Evolutionary conservation across 495 filamentous ascomycete genomes (phyloP), one percentile per base, ranked within the genome.

Genomic region (Aspergillus hancockii): DNA sequence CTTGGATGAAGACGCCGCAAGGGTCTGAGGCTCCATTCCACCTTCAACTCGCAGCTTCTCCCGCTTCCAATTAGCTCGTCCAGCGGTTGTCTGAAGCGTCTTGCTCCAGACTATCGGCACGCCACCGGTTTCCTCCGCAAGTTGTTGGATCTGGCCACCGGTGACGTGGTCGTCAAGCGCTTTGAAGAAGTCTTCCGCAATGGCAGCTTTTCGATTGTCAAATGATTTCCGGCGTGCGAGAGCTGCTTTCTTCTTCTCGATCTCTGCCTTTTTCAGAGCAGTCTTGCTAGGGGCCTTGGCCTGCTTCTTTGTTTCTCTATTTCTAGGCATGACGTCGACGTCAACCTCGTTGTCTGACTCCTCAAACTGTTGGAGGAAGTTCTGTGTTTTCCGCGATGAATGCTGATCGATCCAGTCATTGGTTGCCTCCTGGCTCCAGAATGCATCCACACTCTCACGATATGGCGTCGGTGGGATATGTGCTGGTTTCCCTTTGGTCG

Each of bases 381-480:
- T 58, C 21, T 74, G 63, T 9, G 69, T 43, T 60, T 91, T 91
- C 31, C 76, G 74, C 0, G 89, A 86, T 8, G 90, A 90, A 70
- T 92, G 85, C 57, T 88, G 72, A 60, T 95, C 91, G 62, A 91
- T 88, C 92, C 91, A 96, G 55, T 84, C 83, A 71, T 93, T 90
- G 60, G 90, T 85, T 13, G 83, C 72, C 28, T 87, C 88, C 58
- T 87, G 83, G 55, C 79, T 82, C 93, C 93, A 97, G 72, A 96
- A 96, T 13, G 83, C 82, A 64, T 94, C 91, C 25, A 85, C 80
- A 53, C 81, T 88, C 45, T 87, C 86, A 46, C 86, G 83, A 66
- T 90, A 82, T 0, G 83, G 81, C 4, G 80, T 79, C 2, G 78
- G 74, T 32, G 84, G 84, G 31, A 87, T 81, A 1, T 70, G 62